These are phyloP conservation scores for Exophiala calicioides DNA, from an alignment of 2,329 filamentous ascomycete species.

Conservation along the genomic window DNA sequence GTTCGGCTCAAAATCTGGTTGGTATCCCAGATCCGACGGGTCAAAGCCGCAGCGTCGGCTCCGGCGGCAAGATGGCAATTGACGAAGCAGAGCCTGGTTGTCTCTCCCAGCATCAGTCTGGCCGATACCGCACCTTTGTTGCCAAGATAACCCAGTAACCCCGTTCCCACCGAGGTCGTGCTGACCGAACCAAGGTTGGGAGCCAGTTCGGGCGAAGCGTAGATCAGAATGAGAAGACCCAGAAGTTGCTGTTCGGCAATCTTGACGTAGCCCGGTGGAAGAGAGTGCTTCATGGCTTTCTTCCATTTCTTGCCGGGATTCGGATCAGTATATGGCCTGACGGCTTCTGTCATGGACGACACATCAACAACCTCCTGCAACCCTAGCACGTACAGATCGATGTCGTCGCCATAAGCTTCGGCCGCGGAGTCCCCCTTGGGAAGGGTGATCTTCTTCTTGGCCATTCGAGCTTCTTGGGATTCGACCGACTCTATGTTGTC, in stretches of 20 bases:
- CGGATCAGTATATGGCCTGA: slow-evolving; percentile 74
- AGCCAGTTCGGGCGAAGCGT: slow-evolving; percentile 75
- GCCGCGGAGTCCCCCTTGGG: slow-evolving; percentile 47
- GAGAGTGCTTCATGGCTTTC: slow-evolving; percentile 67
- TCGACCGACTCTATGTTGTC: slow-evolving; percentile 44
- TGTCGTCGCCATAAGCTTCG: slow-evolving; percentile 60
- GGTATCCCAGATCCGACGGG: slow-evolving; percentile 87
- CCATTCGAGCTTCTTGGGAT: slow-evolving; percentile 50
- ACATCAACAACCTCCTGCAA: slow-evolving; percentile 92
- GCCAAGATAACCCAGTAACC: slow-evolving; percentile 87
- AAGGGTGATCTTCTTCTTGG: slow-evolving; percentile 45
- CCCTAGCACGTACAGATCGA: slow-evolving; percentile 86
- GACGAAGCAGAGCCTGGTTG: slow-evolving; percentile 83
- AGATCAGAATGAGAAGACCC: slow-evolving; percentile 80
- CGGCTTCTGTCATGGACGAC: slow-evolving; percentile 73
- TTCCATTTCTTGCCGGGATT: slow-evolving; percentile 77
- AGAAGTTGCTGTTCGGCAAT: slow-evolving; percentile 82
- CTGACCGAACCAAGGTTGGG: slow-evolving; percentile 78
- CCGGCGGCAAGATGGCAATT: slow-evolving; percentile 92
- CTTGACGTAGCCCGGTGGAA: slow-evolving; percentile 75
- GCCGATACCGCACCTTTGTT: slow-evolving; percentile 91
- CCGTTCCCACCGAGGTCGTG: slow-evolving; percentile 81
- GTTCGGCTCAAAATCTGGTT: slow-evolving; percentile 74
- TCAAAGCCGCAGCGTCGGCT: slow-evolving; percentile 68
- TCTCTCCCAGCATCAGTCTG: slow-evolving; percentile 82